Evolutionary conservation across 371 early-diverging fungal genomes (phyloP), one percentile per base, ranked within the genome.

Genomic region (Mortierella sp.): DNA sequence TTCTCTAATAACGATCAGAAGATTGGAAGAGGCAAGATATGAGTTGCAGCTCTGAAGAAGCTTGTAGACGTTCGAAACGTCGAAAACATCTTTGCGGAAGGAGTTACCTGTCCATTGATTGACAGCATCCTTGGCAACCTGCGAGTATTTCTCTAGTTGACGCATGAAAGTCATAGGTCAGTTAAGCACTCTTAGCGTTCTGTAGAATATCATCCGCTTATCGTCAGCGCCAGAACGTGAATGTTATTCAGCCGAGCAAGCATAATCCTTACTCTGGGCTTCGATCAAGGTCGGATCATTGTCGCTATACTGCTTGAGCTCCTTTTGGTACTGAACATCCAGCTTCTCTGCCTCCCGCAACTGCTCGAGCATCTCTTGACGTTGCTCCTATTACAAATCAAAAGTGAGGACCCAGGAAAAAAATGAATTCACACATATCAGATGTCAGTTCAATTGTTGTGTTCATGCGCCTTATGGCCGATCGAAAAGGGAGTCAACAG

Each of bases 61-160:
- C 5, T 34, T 61, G 43, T 40, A 1, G 19, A 34, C 34, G 34
- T 0, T 26, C 14, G 57, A 74, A 37, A 46, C 14, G 4, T 6
- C 50, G 9, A 50, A 16, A 50, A 26, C 13, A 26, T 44, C 19
- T 69, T 13, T 16, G 6, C 6, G 37, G 74, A 28, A 31, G 14
- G 28, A 5, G 31, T 19, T 89, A 93, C 93, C 95, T 76, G 98
- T 97, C 97, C 97, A 97, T 53, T 96, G 92, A 83, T 97, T 97
- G 10, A 94, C 96, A 8, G 95, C 95, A 46, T 94, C 94, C 73
- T 92, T 93, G 24, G 96, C 95, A 10, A 88, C 72, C 48, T 82
- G 46, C 2, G 93, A 89, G 9, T 90, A 92, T 72, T 91, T 92
- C 72, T 90, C 95, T 94, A 80, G 40, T 55, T 48, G 43, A 43